Conservation (phyloP, 768 basidiomycete genomes). For the Hemileccinum impolitum region DNA sequence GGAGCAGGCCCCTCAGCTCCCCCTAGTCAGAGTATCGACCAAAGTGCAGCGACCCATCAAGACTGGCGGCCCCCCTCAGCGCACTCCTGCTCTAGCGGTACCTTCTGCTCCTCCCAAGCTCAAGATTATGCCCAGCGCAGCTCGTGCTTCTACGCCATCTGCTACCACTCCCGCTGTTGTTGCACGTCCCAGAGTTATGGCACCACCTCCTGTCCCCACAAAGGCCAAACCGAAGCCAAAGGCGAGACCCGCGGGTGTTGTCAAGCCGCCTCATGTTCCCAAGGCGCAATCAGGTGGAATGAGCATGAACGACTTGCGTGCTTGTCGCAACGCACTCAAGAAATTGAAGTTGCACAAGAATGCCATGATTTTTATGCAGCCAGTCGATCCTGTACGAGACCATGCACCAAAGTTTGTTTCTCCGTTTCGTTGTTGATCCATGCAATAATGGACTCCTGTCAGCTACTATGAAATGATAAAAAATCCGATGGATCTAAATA, state of each 20-base stretch:
- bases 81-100: constrained; percentile 27
- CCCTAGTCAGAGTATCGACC: constrained; percentile 47
- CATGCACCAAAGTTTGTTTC: constrained; percentile 71
- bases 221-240: constrained; percentile 29
- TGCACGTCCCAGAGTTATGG: constrained; percentile 19
- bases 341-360: constrained; percentile 76
- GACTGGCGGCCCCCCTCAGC: constrained; percentile 32
- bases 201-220: constrained; percentile 28
- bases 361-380: constrained; percentile 71
- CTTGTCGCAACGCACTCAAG: constrained; percentile 73
- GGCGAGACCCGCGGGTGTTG: constrained; percentile 18
- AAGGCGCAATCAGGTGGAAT: constrained; percentile 79
- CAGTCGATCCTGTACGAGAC: constrained; percentile 96
- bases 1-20: constrained; percentile 56
- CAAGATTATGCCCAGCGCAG: constrained; percentile 37
- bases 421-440: constrained; percentile 1
- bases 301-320: constrained; percentile 69
- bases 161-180: constrained; percentile 7
- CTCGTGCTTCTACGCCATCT: constrained; percentile 17
- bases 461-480: constrained; percentile 92
- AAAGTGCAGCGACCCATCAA: constrained; percentile 38
- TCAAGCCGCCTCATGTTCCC: constrained; percentile 46
- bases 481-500: constrained; percentile 92
- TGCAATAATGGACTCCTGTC: neutral
- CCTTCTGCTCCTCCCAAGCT: constrained; percentile 50